Evolutionary conservation across 495 filamentous ascomycete genomes (phyloP).

Genomic region (Penicillium arizonense): DNA sequence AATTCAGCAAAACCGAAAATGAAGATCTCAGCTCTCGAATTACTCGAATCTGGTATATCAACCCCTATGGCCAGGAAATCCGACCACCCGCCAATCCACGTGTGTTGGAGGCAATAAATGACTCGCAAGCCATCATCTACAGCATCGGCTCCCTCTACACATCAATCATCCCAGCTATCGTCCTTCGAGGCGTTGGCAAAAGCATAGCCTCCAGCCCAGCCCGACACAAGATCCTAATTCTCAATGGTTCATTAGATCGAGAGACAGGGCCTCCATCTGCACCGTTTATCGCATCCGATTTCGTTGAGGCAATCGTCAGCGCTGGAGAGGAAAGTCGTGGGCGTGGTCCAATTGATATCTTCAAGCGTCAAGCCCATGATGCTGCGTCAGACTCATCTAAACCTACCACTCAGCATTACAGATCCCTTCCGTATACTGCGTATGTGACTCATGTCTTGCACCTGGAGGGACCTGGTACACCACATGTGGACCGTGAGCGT

Average conservation of each 20-base stretch:
- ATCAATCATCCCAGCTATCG: constrained; percentile 64
- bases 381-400: constrained; percentile 8
- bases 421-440: constrained; percentile 33
- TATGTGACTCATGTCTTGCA: constrained; percentile 88
- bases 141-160: constrained; percentile 90
- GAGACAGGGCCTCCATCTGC: constrained; percentile 69
- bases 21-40: constrained; percentile 76
- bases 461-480: constrained; percentile 69
- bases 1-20: constrained; percentile 71
- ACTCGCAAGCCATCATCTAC: constrained; percentile 72
- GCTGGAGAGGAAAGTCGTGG: constrained; percentile 54
- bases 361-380: background rate
- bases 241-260: constrained; percentile 80
- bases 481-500: constrained; percentile 64
- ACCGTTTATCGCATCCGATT: constrained; percentile 71
- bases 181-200: constrained; percentile 45
- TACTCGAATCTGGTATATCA: constrained; percentile 91
- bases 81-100: constrained; percentile 75
- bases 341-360: constrained; percentile 9
- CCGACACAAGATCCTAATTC: constrained; percentile 75
- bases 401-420: constrained; percentile 9
- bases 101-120: constrained; percentile 63
- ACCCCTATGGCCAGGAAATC: constrained; percentile 92
- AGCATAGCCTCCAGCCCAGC: constrained; percentile 41
- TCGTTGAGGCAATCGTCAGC: constrained; percentile 71